phyloP scores from a whole-genome alignment of 257 asterid species.

The Solanum corneliomulleri region DNA sequence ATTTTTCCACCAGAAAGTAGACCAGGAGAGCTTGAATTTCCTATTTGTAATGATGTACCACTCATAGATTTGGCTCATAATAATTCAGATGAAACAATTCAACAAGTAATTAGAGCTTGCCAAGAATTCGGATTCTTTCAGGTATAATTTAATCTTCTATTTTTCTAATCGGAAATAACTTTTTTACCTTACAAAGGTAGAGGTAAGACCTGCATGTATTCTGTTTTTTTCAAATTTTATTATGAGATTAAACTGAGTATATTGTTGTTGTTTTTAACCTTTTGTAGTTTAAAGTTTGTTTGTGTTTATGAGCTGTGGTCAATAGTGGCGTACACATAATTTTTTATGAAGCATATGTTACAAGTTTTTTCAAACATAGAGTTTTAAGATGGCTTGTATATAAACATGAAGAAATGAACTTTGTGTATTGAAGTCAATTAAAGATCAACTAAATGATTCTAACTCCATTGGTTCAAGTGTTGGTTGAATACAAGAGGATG shows the following conservation, averaged over 20 bases:
- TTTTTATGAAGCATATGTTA: neutral
- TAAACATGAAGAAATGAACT: neutral
- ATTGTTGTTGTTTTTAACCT: neutral
- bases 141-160: constrained; percentile 4
- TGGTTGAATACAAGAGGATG: neutral
- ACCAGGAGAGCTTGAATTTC: constrained; percentile 2
- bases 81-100: constrained; percentile 2
- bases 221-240: neutral
- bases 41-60: constrained; percentile 1
- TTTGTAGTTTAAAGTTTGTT: neutral
- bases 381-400: neutral
- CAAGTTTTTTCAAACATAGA: neutral
- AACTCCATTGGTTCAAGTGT: neutral
- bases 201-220: neutral
- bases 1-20: constrained; percentile 10
- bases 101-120: constrained; percentile 32
- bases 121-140: constrained; percentile 42
- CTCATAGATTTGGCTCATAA: constrained; percentile 7
- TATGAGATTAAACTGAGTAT: neutral
- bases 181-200: neutral
- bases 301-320: neutral
- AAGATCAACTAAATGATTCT: too few relatives aligned
- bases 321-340: neutral
- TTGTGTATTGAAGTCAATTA: neutral
- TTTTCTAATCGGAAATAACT: neutral